These are phyloP conservation scores for Aspergillus campestris DNA, from an alignment of 495 filamentous ascomycete genomes.

Conservation along the genomic window DNA sequence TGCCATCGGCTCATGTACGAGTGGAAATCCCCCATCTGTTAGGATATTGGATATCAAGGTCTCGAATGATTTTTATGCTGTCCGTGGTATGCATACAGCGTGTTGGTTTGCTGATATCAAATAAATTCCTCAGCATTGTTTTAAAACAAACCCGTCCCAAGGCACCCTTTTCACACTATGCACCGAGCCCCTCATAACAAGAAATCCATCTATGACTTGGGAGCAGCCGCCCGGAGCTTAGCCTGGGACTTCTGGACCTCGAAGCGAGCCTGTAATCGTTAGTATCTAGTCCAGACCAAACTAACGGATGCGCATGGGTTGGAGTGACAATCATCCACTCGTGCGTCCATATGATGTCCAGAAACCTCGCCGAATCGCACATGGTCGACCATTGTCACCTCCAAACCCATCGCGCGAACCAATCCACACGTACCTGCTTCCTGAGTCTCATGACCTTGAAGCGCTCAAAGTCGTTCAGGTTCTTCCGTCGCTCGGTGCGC, in stretches of 20 bases:
- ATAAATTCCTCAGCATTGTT: conserved; percentile 34
- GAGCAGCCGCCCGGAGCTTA: conserved; percentile 56
- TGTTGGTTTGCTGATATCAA: conserved; percentile 30
- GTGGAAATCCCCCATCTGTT: no score
- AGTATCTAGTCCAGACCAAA: background rate
- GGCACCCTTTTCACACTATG: conserved; percentile 41
- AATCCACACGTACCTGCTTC: conserved; percentile 68
- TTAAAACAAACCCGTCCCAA: conserved; percentile 33
- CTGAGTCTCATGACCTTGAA: conserved; percentile 98
- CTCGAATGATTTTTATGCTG: conserved; percentile 44
- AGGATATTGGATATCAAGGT: conserved; percentile 39
- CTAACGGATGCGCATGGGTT: no score
- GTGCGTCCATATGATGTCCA: background rate
- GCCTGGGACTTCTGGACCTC: conserved; percentile 89
- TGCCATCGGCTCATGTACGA: no score
- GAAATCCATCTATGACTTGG: conserved; percentile 39
- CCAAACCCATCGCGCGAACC: background rate
- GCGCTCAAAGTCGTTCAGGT: conserved; percentile 95
- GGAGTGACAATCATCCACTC: no score
- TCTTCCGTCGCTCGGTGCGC: conserved; percentile 73
- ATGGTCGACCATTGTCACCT: background rate
- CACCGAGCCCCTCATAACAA: conserved; percentile 38
- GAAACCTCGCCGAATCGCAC: background rate
- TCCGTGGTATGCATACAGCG: conserved; percentile 42
- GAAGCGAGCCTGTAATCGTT: conserved; percentile 58